phyloP scores from a whole-genome alignment of 495 filamentous ascomycete genomes.

The Glonium stellatum region DNA sequence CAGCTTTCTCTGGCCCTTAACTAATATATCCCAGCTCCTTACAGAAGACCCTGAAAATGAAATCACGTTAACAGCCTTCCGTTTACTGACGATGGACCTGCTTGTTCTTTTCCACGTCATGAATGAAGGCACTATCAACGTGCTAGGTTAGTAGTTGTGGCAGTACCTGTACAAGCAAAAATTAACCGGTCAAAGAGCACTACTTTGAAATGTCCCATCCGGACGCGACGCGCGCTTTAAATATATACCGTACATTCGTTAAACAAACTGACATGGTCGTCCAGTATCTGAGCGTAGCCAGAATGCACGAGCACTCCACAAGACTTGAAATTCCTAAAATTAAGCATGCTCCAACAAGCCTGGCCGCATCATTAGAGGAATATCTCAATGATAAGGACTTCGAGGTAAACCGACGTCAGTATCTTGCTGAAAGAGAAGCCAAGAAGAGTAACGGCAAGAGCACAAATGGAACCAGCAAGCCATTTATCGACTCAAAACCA shows the following conservation, averaged over 20 bases:
- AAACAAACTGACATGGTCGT: conserved; percentile 91
- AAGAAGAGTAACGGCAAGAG: conserved; percentile 54
- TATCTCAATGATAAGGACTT: conserved; percentile 96
- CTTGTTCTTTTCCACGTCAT: conserved; percentile 87
- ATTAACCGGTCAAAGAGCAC: conserved; percentile 56
- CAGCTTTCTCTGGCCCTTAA: background rate
- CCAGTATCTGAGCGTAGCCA: conserved; percentile 76
- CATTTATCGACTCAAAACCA: conserved; percentile 24
- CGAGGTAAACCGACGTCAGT: conserved; percentile 86
- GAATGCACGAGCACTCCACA: conserved; percentile 85
- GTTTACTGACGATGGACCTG: conserved; percentile 84
- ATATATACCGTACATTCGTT: conserved; percentile 89
- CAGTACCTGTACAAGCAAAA: background rate
- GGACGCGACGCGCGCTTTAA: conserved; percentile 85
- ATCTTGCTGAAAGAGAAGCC: conserved; percentile 75
- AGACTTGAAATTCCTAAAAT: conserved; percentile 92
- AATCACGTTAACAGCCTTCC: conserved; percentile 92
- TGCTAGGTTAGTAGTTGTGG: conserved; percentile 63
- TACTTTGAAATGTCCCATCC: conserved; percentile 97
- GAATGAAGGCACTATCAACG: conserved; percentile 97
- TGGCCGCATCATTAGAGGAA: conserved; percentile 84
- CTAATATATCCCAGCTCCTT: conserved; percentile 57
- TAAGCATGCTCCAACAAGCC: conserved; percentile 90
- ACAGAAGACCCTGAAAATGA: conserved; percentile 91
- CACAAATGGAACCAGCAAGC: conserved; percentile 31